These are phyloP conservation scores for Limonium bicolor DNA, from an alignment of 148 eudicot genomes.

Conservation along the genomic window DNA sequence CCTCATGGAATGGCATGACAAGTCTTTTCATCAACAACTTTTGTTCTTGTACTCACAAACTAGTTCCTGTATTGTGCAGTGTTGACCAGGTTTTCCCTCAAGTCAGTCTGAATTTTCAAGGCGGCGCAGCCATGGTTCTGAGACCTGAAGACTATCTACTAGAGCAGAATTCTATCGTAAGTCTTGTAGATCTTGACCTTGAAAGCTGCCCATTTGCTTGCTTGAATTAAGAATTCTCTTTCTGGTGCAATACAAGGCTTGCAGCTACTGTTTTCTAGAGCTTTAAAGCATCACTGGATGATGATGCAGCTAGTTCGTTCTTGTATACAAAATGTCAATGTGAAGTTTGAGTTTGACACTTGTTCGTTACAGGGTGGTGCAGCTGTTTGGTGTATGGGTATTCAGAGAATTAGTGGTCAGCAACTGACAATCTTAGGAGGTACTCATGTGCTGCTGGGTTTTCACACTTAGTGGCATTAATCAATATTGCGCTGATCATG, in stretches of 20 bases:
- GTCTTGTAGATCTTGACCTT: constrained; percentile 9
- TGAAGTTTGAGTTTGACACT: too few relatives aligned
- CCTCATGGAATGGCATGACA: background rate
- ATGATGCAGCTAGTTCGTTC: too few relatives aligned
- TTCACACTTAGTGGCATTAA: background rate
- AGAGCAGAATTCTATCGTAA: constrained; percentile 74
- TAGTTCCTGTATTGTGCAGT: constrained; percentile 17
- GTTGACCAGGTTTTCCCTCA: constrained; percentile 51
- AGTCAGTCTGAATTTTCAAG: constrained; percentile 63
- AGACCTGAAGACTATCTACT: constrained; percentile 69
- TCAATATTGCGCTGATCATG: background rate
- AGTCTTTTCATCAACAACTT: background rate
- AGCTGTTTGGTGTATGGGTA: constrained; percentile 85
- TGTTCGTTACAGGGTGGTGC: constrained; percentile 51
- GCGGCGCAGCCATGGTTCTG: constrained; percentile 63
- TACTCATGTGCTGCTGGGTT: constrained; percentile 6
- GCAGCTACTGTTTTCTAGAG: background rate
- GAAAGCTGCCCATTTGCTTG: background rate
- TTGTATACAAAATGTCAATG: too few relatives aligned
- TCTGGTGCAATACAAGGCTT: too few relatives aligned
- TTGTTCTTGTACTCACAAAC: background rate
- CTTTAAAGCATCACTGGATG: background rate
- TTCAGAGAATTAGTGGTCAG: constrained; percentile 80
- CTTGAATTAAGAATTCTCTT: background rate
- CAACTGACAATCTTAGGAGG: constrained; percentile 85